Evolutionary conservation across 371 early-diverging fungal species (phyloP).

Genomic region (Mortierella sp.): DNA sequence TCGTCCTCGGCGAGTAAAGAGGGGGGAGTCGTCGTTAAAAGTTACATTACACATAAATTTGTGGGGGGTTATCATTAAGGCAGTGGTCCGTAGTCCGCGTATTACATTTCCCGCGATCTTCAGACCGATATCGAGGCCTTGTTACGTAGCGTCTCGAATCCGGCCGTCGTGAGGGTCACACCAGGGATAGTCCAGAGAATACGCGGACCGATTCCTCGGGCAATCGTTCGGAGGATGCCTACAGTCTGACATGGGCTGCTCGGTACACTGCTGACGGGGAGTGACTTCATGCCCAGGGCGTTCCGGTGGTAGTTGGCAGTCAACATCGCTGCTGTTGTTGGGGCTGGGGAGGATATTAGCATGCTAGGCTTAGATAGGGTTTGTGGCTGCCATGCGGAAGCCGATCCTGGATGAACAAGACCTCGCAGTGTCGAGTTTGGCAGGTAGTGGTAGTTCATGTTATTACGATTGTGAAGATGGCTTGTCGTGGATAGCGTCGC

Average conservation of each 20-base stretch:
- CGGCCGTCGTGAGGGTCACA: conserved; percentile 51
- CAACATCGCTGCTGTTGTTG: too few relatives aligned
- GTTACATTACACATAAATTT: too few relatives aligned
- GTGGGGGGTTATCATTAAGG: background rate
- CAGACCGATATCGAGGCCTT: conserved; percentile 4
- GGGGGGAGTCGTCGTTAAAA: too few relatives aligned
- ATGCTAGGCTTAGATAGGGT: background rate
- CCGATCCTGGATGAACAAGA: conserved; percentile 4
- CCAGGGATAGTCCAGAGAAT: conserved; percentile 52
- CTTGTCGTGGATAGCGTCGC: conserved; percentile 31
- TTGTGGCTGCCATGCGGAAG: background rate
- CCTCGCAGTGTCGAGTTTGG: conserved; percentile 6
- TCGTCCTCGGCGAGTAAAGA: too few relatives aligned
- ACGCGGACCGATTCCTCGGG: conserved; percentile 32
- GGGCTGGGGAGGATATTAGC: background rate
- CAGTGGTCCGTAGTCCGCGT: too few relatives aligned
- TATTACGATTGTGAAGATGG: conserved; percentile 6
- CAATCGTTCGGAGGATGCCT: conserved; percentile 33
- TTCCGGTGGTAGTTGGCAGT: too few relatives aligned
- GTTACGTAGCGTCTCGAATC: conserved; percentile 40
- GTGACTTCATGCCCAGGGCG: too few relatives aligned
- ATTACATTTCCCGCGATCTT: too few relatives aligned
- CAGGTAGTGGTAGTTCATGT: conserved; percentile 2
- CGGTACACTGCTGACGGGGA: background rate
- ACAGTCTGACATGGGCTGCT: conserved; percentile 1